Evolutionary conservation across 2,329 filamentous ascomycete genomes (phyloP).

Genomic region (Thielaviopsis ethacetica): DNA sequence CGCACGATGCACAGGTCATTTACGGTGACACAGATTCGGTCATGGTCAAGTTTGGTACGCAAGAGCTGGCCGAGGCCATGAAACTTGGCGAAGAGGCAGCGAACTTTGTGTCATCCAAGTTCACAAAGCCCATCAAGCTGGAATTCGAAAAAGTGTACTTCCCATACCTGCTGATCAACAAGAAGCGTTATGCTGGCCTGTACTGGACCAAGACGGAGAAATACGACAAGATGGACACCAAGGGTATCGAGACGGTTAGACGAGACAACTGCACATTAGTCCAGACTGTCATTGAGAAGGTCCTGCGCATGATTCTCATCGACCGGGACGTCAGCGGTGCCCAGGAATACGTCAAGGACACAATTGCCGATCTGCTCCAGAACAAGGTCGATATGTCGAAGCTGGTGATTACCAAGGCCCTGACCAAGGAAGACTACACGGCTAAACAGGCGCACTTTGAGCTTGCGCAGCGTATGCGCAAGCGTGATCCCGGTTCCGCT

Average conservation of each 20-base stretch:
- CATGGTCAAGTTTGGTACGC: conserved; percentile 97
- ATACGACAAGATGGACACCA: conserved; percentile 99
- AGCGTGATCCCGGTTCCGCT: conserved; percentile 87
- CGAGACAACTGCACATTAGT: conserved; percentile 92
- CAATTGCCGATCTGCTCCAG: conserved; percentile 84
- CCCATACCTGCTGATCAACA: conserved; percentile 97
- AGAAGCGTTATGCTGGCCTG: conserved; percentile 95
- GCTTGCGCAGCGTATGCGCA: conserved; percentile 89
- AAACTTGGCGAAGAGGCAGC: conserved; percentile 88
- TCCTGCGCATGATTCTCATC: conserved; percentile 87
- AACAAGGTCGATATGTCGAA: conserved; percentile 99
- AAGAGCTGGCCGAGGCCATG: conserved; percentile 78
- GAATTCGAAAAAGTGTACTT: conserved; percentile 99
- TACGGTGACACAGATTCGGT: conserved; percentile 99
- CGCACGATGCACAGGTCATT: conserved; percentile 88
- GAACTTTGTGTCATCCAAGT: conserved; percentile 75
- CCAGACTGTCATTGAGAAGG: conserved; percentile 94
- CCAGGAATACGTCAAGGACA: conserved; percentile 95
- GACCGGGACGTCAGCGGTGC: conserved; percentile 80
- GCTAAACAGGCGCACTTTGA: conserved; percentile 93
- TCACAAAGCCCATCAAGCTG: conserved; percentile 92
- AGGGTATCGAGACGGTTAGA: conserved; percentile 95
- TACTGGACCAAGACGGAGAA: conserved; percentile 93
- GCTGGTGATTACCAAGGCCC: conserved; percentile 93
- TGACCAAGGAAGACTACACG: conserved; percentile 69